Evolutionary conservation across 345 rosid species (phyloP).

Genomic region (Luvunga scandens): DNA sequence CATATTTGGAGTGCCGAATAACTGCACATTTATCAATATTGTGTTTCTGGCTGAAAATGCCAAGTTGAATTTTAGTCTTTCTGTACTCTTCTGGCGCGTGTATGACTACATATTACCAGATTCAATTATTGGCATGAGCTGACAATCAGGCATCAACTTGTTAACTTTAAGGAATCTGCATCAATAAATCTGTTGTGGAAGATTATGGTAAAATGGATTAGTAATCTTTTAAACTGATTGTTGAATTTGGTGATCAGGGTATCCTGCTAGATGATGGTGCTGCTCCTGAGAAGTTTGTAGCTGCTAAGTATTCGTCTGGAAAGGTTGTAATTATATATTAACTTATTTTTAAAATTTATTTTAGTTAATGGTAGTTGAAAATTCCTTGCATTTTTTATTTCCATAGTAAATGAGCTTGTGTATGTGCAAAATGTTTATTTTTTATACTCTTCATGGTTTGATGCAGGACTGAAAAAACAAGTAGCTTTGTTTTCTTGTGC

Average conservation of each 20-base stretch:
- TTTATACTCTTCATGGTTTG: conserved; percentile 33
- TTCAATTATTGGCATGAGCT: not conserved
- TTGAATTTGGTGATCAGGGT: conserved; percentile 58
- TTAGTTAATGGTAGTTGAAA: not conserved
- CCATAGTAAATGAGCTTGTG: conserved; percentile 12
- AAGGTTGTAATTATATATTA: conserved; percentile 47
- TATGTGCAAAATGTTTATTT: conserved; percentile 33
- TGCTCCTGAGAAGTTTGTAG: conserved; percentile 74
- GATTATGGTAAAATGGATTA: not conserved
- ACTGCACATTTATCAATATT: not conserved
- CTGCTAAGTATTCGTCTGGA: conserved; percentile 81
- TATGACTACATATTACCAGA: not conserved
- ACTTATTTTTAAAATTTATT: not conserved
- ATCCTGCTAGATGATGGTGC: conserved; percentile 50
- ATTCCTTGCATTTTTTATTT: conserved; percentile 15
- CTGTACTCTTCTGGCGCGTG: not conserved
- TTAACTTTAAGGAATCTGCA: not conserved
- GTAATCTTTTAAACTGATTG: conserved; percentile 14
- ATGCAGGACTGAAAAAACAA: conserved; percentile 58
- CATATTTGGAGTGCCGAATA: not conserved
- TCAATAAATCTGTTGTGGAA: not conserved
- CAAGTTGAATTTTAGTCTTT: not conserved
- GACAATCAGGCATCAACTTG: not conserved
- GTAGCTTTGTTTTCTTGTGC: conserved; percentile 43
- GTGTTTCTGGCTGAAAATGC: not conserved